Evolutionary conservation across 169 alveolate genomes (phyloP).

Genomic region (Cryptosporidium parvum): DNA sequence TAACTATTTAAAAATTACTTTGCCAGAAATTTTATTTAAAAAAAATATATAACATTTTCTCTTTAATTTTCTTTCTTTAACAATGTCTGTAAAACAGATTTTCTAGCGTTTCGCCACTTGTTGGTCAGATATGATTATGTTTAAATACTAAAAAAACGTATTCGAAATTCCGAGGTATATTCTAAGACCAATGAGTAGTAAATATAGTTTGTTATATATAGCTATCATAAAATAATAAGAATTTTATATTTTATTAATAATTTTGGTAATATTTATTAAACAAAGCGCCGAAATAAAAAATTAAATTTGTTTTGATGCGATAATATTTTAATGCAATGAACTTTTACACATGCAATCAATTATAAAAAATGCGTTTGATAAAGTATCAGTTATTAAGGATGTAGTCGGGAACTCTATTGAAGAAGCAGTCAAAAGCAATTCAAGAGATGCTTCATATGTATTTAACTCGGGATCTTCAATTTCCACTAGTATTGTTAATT

Average conservation of each 20-base stretch:
- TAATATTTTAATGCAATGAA: conserved; percentile 6
- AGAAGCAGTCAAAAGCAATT: conserved; percentile 55
- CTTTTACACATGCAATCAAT: conserved; percentile 66
- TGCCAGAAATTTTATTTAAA: neutral
- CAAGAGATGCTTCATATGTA: conserved; percentile 36
- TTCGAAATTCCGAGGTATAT: too few relatives aligned
- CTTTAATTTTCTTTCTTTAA: neutral
- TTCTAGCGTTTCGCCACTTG: too few relatives aligned
- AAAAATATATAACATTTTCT: neutral
- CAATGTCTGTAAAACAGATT: neutral
- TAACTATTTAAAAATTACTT: neutral
- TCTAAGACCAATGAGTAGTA: neutral
- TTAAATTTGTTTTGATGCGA: neutral
- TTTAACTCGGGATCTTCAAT: conserved; percentile 52
- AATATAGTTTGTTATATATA: too few relatives aligned
- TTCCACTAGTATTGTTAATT: conserved; percentile 58
- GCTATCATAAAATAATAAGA: too few relatives aligned
- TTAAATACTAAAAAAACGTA: too few relatives aligned
- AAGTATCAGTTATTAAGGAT: conserved; percentile 61
- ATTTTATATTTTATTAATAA: too few relatives aligned
- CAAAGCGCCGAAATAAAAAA: neutral
- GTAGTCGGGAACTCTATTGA: conserved; percentile 64
- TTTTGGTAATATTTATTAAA: too few relatives aligned
- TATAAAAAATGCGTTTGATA: conserved; percentile 65
- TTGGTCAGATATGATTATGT: neutral